A percentile compares a stretch with the other conserved stretches of the same genome.
phyloP scores from a whole-genome alignment of 2,329 filamentous ascomycete genomes.

The Exophiala dermatitidis region DNA sequence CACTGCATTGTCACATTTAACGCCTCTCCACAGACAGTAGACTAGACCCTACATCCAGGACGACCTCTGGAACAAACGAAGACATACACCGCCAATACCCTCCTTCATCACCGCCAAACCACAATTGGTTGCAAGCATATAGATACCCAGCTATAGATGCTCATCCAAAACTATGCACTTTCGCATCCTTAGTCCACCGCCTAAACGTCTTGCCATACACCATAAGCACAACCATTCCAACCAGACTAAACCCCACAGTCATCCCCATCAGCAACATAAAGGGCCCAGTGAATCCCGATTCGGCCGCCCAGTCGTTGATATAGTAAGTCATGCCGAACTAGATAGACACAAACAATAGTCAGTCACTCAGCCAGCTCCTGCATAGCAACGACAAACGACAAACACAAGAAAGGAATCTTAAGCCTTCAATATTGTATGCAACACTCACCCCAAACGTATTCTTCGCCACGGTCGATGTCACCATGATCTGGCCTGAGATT shows the following conservation, averaged over 20 bases:
- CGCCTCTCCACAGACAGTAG: too few species aligned
- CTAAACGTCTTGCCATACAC: conserved; percentile 51
- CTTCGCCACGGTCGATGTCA: conserved; percentile 28
- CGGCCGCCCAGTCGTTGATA: conserved; percentile 45
- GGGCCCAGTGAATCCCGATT: conserved; percentile 46
- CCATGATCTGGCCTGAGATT: conserved; percentile 52
- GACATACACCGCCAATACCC: too few species aligned
- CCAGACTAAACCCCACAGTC: conserved; percentile 46
- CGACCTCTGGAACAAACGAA: too few species aligned
- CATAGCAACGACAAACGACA: too few species aligned
- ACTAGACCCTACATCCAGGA: too few species aligned
- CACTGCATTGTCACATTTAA: too few species aligned
- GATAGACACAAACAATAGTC: background rate
- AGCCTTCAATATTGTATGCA: background rate
- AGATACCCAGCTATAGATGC: too few species aligned
- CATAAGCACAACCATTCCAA: conserved; percentile 47
- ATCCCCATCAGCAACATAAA: conserved; percentile 55
- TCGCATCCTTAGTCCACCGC: conserved; percentile 2
- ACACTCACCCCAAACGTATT: conserved; percentile 37
- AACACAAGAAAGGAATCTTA: too few species aligned
- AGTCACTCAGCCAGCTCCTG: too few species aligned
- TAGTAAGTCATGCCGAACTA: conserved; percentile 52
- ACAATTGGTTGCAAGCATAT: too few species aligned
- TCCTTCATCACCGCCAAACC: too few species aligned
- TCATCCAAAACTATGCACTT: background rate